Percentiles rank a stretch among this genome's conserved stretches.
Conservation (phyloP, 148 eudicot genomes). For the Rhododendron ovatum region DNA sequence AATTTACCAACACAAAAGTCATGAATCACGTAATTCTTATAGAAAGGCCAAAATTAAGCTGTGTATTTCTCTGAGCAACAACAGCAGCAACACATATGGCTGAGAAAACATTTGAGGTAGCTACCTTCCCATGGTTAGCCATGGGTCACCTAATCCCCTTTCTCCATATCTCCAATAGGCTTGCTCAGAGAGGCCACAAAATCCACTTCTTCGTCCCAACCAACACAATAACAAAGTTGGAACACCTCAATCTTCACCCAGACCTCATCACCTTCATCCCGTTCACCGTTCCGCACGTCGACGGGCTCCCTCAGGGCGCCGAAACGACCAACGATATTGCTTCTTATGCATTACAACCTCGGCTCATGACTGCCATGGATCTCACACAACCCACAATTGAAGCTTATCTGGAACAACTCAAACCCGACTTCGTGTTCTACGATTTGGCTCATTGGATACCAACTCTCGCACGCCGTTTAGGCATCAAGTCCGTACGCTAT, state of each 20-base stretch:
- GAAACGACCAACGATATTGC: constrained; percentile 49
- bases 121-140: constrained; percentile 62
- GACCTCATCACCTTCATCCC: constrained; percentile 42
- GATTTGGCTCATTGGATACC: constrained; percentile 58
- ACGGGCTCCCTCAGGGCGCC: constrained; percentile 39
- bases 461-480: constrained; percentile 23
- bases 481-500: constrained; percentile 30
- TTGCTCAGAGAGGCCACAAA: constrained; percentile 39
- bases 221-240: constrained; percentile 27
- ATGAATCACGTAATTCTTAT: not conserved
- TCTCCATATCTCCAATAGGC: constrained; percentile 46
- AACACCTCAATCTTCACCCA: constrained; percentile 41
- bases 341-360: constrained; percentile 23
- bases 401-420: constrained; percentile 20
- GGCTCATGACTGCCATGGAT: constrained; percentile 45
- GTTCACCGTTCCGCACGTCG: constrained; percentile 34
- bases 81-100: constrained; percentile 3
- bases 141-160: constrained; percentile 50
- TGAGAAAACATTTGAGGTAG: constrained; percentile 24
- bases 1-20: too few species aligned
- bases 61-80: not conserved
- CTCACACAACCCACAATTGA: constrained; percentile 29
- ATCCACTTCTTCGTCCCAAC: constrained; percentile 35
- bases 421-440: constrained; percentile 36
- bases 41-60: not conserved